Evolutionary conservation across 495 filamentous ascomycete species (phyloP), one percentile per base, ranked within the genome.

Genomic region (Aspergillus saccharolyticus): DNA sequence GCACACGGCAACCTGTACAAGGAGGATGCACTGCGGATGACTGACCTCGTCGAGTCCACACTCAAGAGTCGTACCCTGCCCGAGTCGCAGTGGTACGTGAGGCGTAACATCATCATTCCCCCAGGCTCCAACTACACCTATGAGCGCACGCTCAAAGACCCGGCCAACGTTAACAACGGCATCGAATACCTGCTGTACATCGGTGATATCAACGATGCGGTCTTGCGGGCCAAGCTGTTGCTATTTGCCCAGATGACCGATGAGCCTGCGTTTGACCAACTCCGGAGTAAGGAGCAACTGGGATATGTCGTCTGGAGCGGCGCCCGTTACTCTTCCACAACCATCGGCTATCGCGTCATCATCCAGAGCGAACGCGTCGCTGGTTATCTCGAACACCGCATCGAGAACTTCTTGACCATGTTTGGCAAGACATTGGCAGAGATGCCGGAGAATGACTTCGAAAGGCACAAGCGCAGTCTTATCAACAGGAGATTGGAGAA

Each of bases 221-320:
- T 61, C 3, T 67, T 93, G 12, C 79, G 89, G 16, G 88, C 91
- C 16, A 91, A 90, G 74, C 78, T 89, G 0, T 78, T 91, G 45
- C 80, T 99, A 9, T 80, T 97, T 52, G 85, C 89, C n/a, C 95
- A 99, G 69, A 83, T 97, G 72, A 86, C 89, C 1, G 87, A 96
- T 47, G 94, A 99, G 77, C 91, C 91, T 17, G 88, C 85, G 21
- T 99, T 97, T 68, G 89, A 99, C 69, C 89, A 92, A 66, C 78
- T 99, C 1, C 85, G 94, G 44, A 97, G 94, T 44, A 97, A 97
- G 70, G 94, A 99, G 69, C 94, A 99, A 70, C 87, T 99, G 9
- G 94, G 94, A 15, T 99, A 99, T 65, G 86, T 97, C 46, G 94
- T 99, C 1, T 96, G 89, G 75, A 93, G 87, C 49, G 90, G 91